Conservation (phyloP, 2,329 filamentous ascomycete genomes). For the Balansia obtecta region DNA sequence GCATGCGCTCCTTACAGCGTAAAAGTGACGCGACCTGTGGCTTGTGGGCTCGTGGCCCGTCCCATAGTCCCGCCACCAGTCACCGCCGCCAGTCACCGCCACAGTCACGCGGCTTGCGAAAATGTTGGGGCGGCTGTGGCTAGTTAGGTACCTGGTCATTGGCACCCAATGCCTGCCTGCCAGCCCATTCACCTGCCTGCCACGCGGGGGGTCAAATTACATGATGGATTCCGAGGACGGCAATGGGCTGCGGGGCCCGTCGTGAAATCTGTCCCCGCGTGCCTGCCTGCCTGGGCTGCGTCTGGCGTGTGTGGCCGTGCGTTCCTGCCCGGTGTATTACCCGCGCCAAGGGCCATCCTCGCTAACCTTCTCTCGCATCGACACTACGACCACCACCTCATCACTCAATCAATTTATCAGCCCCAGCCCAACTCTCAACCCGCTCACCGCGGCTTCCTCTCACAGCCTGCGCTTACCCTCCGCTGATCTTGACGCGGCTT, state of each 20-base stretch:
- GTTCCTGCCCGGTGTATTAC: background rate
- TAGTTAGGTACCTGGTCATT: background rate
- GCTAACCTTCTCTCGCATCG: conserved; percentile 3
- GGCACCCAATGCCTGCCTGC: background rate
- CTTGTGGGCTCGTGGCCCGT: background rate
- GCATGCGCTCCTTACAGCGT: too few relatives aligned
- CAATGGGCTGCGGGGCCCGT: too few relatives aligned
- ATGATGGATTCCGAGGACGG: too few relatives aligned
- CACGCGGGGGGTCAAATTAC: background rate
- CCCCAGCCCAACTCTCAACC: conserved; percentile 3
- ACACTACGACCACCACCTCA: background rate
- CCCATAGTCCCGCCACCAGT: background rate
- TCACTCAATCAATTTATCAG: background rate
- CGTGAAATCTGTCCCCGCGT: background rate
- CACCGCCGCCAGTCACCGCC: background rate
- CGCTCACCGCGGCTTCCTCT: background rate
- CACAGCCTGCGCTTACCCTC: background rate
- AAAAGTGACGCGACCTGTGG: too few relatives aligned
- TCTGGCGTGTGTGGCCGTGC: background rate
- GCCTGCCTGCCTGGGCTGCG: background rate
- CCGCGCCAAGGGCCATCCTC: background rate
- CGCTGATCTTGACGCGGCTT: conserved; percentile 1
- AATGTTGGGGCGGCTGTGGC: background rate
- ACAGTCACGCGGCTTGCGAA: background rate
- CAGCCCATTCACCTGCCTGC: background rate